Conservation (phyloP, 768 basidiomycete genomes). For the Tylopilus sp. region DNA sequence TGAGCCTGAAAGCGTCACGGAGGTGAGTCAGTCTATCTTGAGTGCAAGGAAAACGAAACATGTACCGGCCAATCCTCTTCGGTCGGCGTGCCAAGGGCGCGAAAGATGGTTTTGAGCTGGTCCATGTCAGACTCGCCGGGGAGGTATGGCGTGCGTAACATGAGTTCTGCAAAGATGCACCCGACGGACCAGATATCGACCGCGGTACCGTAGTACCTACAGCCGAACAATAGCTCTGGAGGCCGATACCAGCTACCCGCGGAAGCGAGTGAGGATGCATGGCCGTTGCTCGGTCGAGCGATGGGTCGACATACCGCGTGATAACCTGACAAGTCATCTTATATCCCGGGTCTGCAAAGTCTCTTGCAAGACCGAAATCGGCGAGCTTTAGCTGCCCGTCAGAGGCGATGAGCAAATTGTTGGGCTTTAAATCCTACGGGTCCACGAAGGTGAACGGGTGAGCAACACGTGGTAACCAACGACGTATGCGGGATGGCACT, state of each 20-base stretch:
- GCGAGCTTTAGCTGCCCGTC: conserved; percentile 94
- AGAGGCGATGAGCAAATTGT: conserved; percentile 91
- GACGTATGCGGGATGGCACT: conserved; percentile 4
- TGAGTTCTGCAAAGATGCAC: conserved; percentile 96
- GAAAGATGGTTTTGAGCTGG: conserved; percentile 91
- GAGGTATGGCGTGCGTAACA: conserved; percentile 93
- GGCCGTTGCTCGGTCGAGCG: neutral
- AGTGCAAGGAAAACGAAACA: conserved; percentile 1
- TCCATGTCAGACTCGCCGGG: conserved; percentile 97
- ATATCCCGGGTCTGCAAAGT: conserved; percentile 91
- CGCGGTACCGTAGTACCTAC: conserved; percentile 84
- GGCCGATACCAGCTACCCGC: conserved; percentile 92
- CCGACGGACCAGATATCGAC: conserved; percentile 98
- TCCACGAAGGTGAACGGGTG: neutral
- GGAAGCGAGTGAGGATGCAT: neutral
- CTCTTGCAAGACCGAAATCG: conserved; percentile 97
- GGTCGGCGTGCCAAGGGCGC: conserved; percentile 91
- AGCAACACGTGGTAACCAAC: conserved; percentile 6
- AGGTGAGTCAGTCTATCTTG: neutral
- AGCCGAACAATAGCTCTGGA: conserved; percentile 90
- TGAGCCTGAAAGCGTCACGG: conserved; percentile 58
- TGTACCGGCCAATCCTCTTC: conserved; percentile 97
- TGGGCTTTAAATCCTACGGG: conserved; percentile 93
- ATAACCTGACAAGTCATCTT: conserved; percentile 99
- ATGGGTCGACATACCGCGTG: conserved; percentile 62